These are phyloP conservation scores for Kwoniella pini DNA, from an alignment of 768 basidiomycete genomes.

Conservation along the genomic window DNA sequence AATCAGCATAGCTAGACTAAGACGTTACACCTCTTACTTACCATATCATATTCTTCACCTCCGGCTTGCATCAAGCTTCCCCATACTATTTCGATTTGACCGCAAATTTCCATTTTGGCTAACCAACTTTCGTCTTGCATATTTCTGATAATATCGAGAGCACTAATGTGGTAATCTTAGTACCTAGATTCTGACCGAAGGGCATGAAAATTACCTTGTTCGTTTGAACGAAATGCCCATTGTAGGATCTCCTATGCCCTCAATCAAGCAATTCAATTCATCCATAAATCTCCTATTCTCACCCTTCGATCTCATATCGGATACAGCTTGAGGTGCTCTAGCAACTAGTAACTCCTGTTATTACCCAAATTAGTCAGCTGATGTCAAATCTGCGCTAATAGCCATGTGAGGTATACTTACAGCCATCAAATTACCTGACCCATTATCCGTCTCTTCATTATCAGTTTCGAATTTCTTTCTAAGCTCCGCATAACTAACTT, in stretches of 20 bases:
- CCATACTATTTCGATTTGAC: constrained; percentile 47
- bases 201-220: constrained; percentile 36
- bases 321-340: constrained; percentile 37
- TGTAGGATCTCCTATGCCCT: constrained; percentile 31
- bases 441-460: constrained; percentile 24
- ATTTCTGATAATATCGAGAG: constrained; percentile 33
- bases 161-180: constrained; percentile 18
- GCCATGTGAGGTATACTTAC: constrained; percentile 2
- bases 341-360: constrained; percentile 22
- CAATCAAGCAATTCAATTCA: constrained; percentile 45
- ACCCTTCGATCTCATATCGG: constrained; percentile 50
- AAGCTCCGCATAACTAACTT: constrained; percentile 48
- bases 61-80: constrained; percentile 28
- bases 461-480: constrained; percentile 45
- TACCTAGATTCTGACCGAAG: constrained; percentile 1
- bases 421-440: constrained; percentile 25
- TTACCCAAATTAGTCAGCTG: background rate
- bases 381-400: background rate
- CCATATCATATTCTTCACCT: constrained; percentile 32
- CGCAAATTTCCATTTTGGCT: constrained; percentile 42
- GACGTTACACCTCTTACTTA: constrained; percentile 17
- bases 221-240: constrained; percentile 23
- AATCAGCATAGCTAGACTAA: background rate
- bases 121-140: constrained; percentile 45
- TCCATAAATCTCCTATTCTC: constrained; percentile 52